Evolutionary conservation across 441 rosid genomes (phyloP), one percentile per base, ranked within the genome.

Genomic region (Corymbia citriodora): DNA sequence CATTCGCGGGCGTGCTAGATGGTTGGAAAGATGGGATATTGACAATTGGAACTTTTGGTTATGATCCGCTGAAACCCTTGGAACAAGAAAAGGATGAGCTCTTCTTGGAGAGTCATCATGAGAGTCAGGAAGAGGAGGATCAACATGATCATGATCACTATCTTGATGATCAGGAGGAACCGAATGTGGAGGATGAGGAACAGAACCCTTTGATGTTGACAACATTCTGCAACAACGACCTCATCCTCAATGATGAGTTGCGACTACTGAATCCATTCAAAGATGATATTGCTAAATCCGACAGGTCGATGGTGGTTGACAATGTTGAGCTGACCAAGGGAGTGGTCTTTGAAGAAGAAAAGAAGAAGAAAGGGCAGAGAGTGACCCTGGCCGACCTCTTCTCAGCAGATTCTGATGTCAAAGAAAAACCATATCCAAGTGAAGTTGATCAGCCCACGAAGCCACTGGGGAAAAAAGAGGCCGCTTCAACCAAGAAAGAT

Each of bases 1-100:
- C 96, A 17, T 89, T 95, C 48, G 94, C 94, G 23, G 97, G 95
- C 72, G 96, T 92, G 90, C 94, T 96, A 74, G 98, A 96, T 90
- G 96, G 94, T 79, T 97, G 99, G 99, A 94, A 92, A 91, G 96
- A 95, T 89, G 96, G 98, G 90, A 95, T 97, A 92, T 94, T 97
- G 87, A 95, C 96, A 68, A 97, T 97, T 61, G 99, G 99, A 50
- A 97, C 99, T n/a, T 96, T 97, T 29, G 99, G 99, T 63, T 94
- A 96, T 61, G 99, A 97, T 90, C 94, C 95, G 57, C 90, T 96
- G 68, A 94, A 93, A 91, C 93, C 95, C 18, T 92, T 92, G 54
- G 52, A 68, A 87, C 94, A 95, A 89, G 92, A 91, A 16, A 91
- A 92, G 57, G 94, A 94, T n/a, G 89, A 93, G 87, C 89, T 89